Conservation (phyloP, 192 early-diverging fungal genomes). For the Martensiomyces pterosporus region DNA sequence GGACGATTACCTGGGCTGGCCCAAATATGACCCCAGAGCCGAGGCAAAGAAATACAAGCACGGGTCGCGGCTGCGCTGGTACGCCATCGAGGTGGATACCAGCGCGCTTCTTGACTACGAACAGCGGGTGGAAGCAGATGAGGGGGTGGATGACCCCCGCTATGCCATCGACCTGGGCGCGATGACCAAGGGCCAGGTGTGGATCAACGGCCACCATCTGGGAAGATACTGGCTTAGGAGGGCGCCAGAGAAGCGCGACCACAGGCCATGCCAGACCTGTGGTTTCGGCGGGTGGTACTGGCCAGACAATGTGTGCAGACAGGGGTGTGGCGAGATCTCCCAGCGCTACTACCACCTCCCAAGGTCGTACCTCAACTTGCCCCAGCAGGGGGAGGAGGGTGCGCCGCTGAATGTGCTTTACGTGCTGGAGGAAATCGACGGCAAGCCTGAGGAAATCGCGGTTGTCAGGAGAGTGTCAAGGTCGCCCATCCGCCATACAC, state of each 20-base stretch:
- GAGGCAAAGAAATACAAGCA: too few species aligned
- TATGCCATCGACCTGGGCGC: conserved; percentile 35
- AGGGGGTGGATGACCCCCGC: conserved; percentile 1
- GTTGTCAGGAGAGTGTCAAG: conserved; percentile 19
- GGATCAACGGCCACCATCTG: conserved; percentile 42
- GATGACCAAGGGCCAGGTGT: conserved; percentile 48
- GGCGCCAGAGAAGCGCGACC: conserved; percentile 9
- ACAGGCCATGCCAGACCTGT: conserved; percentile 28
- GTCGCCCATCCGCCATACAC: not conserved
- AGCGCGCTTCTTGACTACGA: conserved; percentile 9
- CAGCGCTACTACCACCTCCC: conserved; percentile 49
- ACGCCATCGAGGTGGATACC: conserved; percentile 23
- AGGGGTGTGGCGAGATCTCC: conserved; percentile 32
- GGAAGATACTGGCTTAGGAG: conserved; percentile 46
- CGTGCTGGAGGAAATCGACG: conserved; percentile 36
- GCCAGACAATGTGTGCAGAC: conserved; percentile 29
- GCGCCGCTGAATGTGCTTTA: conserved; percentile 8
- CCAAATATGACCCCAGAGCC: not conserved
- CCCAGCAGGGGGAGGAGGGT: not conserved
- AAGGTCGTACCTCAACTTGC: conserved; percentile 20
- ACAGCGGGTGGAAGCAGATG: not conserved
- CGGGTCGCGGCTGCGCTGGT: conserved; percentile 16
- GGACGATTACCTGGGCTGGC: not conserved
- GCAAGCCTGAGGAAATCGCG: conserved; percentile 19
- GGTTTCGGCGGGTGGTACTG: conserved; percentile 31